Conservation (phyloP, 78 protist genomes). For the Dictyostelium discoideum region DNA sequence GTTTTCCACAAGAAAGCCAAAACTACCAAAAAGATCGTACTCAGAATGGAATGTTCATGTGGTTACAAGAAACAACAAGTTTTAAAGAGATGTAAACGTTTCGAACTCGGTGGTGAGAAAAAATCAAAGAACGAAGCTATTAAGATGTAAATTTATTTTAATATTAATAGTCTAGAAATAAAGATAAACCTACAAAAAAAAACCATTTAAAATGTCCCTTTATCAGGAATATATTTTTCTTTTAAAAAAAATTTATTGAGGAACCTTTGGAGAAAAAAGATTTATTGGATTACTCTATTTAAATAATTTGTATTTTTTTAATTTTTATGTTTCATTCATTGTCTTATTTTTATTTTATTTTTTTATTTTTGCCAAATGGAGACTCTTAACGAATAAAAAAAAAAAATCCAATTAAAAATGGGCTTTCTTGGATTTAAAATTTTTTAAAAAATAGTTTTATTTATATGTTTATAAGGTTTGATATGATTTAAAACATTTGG, state of each 20-base stretch:
- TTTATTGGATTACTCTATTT: no score
- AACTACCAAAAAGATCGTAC: conserved; percentile 99
- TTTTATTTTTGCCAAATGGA: background rate
- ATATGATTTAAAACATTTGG: no score
- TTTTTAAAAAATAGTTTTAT: no score
- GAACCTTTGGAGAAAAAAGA: background rate
- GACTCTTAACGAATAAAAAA: no score
- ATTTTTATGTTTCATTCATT: no score
- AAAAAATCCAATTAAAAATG: no score
- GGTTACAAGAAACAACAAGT: conserved; percentile 92
- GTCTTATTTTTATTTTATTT: background rate
- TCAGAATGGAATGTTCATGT: conserved; percentile 96
- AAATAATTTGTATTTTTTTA: no score
- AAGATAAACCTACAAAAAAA: background rate
- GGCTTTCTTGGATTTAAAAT: no score
- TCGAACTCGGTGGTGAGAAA: conserved; percentile 96
- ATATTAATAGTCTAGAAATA: background rate
- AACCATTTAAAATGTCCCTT: background rate
- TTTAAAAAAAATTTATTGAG: background rate
- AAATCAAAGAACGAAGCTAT: conserved; percentile 88
- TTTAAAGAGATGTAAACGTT: conserved; percentile 98
- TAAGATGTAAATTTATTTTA: conserved; percentile 60
- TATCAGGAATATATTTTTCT: background rate
- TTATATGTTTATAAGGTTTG: no score
- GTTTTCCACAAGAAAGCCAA: conserved; percentile 99